A percentile compares a stretch with the other conserved stretches of the same genome.
These are phyloP conservation scores for Alternaria sp. DNA, from an alignment of 2,329 filamentous ascomycete genomes.

Conservation along the genomic window DNA sequence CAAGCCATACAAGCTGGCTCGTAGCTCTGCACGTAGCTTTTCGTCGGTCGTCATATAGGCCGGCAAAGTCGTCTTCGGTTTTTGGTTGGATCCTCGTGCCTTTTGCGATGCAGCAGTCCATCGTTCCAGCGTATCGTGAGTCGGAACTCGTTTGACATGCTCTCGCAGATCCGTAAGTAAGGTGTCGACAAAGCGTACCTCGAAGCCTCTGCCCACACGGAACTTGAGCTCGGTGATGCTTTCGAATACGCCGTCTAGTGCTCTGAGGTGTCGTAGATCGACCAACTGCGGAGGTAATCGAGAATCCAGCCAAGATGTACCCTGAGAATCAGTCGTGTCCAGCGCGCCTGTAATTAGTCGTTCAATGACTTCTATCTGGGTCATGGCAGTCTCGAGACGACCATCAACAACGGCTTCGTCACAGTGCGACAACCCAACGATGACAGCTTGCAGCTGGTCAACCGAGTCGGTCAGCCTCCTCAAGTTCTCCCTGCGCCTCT, in stretches of 20 bases:
- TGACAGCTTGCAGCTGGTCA: slow-evolving; percentile 80
- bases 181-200: slow-evolving; percentile 78
- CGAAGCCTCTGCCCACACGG: slow-evolving; percentile 87
- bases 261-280: slow-evolving; percentile 79
- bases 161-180: slow-evolving; percentile 80
- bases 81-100: slow-evolving; percentile 71
- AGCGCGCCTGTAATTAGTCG: slow-evolving; percentile 79
- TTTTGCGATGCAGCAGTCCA: slow-evolving; percentile 84
- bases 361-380: slow-evolving; percentile 80
- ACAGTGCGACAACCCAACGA: slow-evolving; percentile 77
- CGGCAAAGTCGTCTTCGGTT: slow-evolving; percentile 74
- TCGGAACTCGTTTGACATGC: slow-evolving; percentile 79
- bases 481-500: slow-evolving; percentile 83
- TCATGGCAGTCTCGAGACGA: slow-evolving; percentile 82
- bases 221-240: slow-evolving; percentile 80
- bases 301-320: slow-evolving; percentile 45
- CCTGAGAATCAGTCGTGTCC: slow-evolving; percentile 48
- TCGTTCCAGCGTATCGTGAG: slow-evolving; percentile 78
- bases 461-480: slow-evolving; percentile 83
- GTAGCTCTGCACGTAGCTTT: slow-evolving; percentile 73
- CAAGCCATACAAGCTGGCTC: slow-evolving; percentile 78
- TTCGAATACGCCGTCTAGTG: slow-evolving; percentile 79
- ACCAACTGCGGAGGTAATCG: slow-evolving; percentile 58
- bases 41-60: slow-evolving; percentile 80
- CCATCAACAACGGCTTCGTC: slow-evolving; percentile 84